A percentile compares a stretch with the other conserved stretches of the same genome.
These are phyloP conservation scores for Pseudoturritis turrita DNA, from an alignment of 345 rosid genomes.

Conservation along the genomic window DNA sequence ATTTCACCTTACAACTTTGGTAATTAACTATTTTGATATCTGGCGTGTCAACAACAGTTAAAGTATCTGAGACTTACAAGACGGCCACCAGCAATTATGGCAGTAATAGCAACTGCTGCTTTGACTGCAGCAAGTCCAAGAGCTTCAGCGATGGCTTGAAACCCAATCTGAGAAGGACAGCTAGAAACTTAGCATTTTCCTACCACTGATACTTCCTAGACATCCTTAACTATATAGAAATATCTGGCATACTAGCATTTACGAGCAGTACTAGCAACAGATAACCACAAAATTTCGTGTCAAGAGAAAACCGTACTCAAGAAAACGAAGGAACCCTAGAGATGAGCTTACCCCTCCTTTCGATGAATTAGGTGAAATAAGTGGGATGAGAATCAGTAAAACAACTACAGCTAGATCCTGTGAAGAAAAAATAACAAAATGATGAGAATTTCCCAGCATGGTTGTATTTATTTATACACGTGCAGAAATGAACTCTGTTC, in stretches of 20 bases:
- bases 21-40: constrained; percentile 12
- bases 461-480: not conserved
- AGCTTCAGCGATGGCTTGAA: constrained; percentile 98
- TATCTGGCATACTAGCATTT: constrained; percentile 1
- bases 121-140: constrained; percentile 96
- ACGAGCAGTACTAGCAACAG: not conserved
- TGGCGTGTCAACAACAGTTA: not conserved
- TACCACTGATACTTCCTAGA: constrained; percentile 4
- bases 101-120: constrained; percentile 91
- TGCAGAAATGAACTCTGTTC: not conserved
- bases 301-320: constrained; percentile 9
- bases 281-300: not conserved
- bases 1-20: not conserved
- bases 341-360: constrained; percentile 92
- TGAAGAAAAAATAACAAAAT: constrained; percentile 12
- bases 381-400: constrained; percentile 95
- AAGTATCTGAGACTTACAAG: constrained; percentile 52
- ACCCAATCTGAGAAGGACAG: constrained; percentile 71
- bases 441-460: constrained; percentile 19
- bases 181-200: constrained; percentile 7
- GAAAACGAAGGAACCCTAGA: not conserved
- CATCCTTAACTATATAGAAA: not conserved
- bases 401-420: constrained; percentile 99
- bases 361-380: constrained; percentile 94
- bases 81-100: constrained; percentile 97